Evolutionary conservation across 306 rosid species (phyloP).

Genomic region (Casuarina equisetifolia): DNA sequence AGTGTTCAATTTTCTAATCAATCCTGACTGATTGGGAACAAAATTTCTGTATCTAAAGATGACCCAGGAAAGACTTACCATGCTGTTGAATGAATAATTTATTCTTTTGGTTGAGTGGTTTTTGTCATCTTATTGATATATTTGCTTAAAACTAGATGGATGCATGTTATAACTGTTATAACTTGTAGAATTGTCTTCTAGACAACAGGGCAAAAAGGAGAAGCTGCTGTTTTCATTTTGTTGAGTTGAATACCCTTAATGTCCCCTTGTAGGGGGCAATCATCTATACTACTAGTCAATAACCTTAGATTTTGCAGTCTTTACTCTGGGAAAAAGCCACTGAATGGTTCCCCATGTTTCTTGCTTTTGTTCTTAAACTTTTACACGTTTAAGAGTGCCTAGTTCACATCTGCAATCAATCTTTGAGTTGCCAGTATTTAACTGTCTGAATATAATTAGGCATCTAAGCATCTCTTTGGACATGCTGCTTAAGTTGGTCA

Average conservation of each 20-base stretch:
- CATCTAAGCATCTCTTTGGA: conserved; percentile 75
- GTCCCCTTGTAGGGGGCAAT: too few species aligned
- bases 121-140: too few species aligned
- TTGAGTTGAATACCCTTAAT: background rate
- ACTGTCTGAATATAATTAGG: conserved; percentile 43
- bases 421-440: conserved; percentile 24
- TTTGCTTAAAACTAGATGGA: too few species aligned
- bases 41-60: too few species aligned
- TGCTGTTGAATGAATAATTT: background rate
- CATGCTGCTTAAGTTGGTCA: conserved; percentile 87
- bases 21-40: background rate
- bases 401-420: background rate
- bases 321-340: too few species aligned
- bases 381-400: background rate
- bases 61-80: background rate
- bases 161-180: background rate
- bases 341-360: too few species aligned
- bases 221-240: background rate
- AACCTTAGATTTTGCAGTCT: too few species aligned
- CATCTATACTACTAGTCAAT: too few species aligned
- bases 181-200: background rate
- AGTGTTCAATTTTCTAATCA: too few species aligned
- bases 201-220: background rate
- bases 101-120: background rate
- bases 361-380: background rate